Conservation (phyloP, 176 grass and related monocot genomes). For the Microstegium vimineum region DNA sequence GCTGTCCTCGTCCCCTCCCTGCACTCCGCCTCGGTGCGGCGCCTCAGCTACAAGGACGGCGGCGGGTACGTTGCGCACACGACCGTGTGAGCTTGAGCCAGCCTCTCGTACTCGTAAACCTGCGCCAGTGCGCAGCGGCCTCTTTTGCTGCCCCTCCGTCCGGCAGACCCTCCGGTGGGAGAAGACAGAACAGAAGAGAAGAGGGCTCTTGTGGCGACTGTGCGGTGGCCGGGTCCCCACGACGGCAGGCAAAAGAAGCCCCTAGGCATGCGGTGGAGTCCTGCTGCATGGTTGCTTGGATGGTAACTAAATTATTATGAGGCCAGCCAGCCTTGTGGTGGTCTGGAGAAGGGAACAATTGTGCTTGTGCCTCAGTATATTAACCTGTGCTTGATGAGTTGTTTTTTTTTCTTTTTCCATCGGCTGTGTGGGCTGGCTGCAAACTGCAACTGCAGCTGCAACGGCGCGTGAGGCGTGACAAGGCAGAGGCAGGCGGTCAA, state of each 20-base stretch:
- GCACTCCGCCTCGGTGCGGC: conserved; percentile 28
- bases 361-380: not conserved
- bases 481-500: too few relatives aligned
- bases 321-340: too few relatives aligned
- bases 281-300: not conserved
- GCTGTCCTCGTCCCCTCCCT: conserved; percentile 37
- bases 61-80: conserved; percentile 41
- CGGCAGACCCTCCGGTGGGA: too few relatives aligned
- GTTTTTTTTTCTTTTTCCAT: too few relatives aligned
- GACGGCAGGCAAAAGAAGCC: not conserved
- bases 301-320: not conserved
- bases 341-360: too few relatives aligned
- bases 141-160: not conserved
- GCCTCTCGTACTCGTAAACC: too few relatives aligned
- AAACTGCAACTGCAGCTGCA: too few relatives aligned
- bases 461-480: too few relatives aligned
- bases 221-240: too few relatives aligned
- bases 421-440: too few relatives aligned
- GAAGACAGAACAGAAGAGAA: too few relatives aligned
- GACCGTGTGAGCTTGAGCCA: conserved; percentile 17
- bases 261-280: not conserved
- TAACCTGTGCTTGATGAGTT: not conserved
- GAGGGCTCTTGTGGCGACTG: not conserved
- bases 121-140: not conserved
- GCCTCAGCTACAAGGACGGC: conserved; percentile 40